Evolutionary conservation across 768 basidiomycete species (phyloP).

Genomic region (Podaxis sp.): DNA sequence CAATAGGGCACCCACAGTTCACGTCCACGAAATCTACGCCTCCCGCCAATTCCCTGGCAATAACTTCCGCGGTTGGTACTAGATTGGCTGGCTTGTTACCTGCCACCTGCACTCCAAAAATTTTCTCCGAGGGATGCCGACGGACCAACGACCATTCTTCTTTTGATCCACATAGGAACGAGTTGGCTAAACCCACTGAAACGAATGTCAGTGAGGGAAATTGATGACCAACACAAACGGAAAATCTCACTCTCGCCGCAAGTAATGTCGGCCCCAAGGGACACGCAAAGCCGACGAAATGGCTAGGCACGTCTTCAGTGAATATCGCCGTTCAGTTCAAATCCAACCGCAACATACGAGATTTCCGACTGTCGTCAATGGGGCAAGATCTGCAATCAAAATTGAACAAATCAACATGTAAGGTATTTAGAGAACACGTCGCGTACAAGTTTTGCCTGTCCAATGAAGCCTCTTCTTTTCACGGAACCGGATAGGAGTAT

Average conservation of each 20-base stretch:
- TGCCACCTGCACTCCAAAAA: slow-evolving; percentile 91
- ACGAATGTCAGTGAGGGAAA: slow-evolving; percentile 1
- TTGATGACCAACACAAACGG: slow-evolving; percentile 1
- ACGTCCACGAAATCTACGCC: slow-evolving; percentile 90
- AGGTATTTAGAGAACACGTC: background rate
- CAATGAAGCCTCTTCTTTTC: slow-evolving; percentile 91
- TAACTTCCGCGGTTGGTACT: slow-evolving; percentile 77
- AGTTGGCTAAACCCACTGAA: slow-evolving; percentile 88
- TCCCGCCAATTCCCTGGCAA: slow-evolving; percentile 63
- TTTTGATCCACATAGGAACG: slow-evolving; percentile 83
- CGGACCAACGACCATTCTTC: slow-evolving; percentile 95
- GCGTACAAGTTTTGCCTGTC: slow-evolving; percentile 81
- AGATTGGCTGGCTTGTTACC: slow-evolving; percentile 82
- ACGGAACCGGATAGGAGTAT: slow-evolving; percentile 63
- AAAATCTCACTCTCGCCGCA: slow-evolving; percentile 79
- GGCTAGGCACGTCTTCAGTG: slow-evolving; percentile 47
- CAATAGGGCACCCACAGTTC: slow-evolving; percentile 97
- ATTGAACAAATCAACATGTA: background rate
- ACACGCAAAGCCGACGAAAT: slow-evolving; percentile 86
- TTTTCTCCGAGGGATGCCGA: slow-evolving; percentile 81
- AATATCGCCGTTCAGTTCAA: background rate
- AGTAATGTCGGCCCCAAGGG: slow-evolving; percentile 90
- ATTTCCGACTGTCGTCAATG: slow-evolving; percentile 94
- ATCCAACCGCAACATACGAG: slow-evolving; percentile 48
- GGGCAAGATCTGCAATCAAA: slow-evolving; percentile 39